phyloP scores from a whole-genome alignment of 768 basidiomycete species.

The Agrocybe praecox region DNA sequence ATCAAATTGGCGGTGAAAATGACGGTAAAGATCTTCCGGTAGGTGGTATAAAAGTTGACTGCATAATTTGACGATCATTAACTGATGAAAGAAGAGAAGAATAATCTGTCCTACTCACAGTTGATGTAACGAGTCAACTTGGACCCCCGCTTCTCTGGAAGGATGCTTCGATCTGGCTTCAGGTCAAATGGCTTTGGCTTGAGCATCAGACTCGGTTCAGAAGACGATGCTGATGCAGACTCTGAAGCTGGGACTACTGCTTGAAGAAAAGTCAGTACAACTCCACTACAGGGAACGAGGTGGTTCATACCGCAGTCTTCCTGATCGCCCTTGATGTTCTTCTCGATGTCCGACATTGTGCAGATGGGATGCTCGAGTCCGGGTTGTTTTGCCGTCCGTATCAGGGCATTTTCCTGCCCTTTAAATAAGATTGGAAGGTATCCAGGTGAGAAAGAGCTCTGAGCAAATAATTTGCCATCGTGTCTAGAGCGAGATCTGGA shows the following conservation, averaged over 20 bases:
- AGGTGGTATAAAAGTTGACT: constrained; percentile 39
- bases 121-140: constrained; percentile 12
- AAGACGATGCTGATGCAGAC: constrained; percentile 18
- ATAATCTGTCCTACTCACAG: constrained; percentile 33
- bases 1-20: constrained; percentile 54
- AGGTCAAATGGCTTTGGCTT: constrained; percentile 23
- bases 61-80: background rate
- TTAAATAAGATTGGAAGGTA: background rate
- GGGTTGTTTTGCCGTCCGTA: constrained; percentile 1
- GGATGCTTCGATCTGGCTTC: constrained; percentile 29
- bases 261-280: background rate
- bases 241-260: background rate
- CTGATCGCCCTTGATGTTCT: constrained; percentile 7
- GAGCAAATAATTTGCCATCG: background rate
- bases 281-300: no score
- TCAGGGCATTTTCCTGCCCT: background rate
- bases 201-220: constrained; percentile 17
- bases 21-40: constrained; percentile 55
- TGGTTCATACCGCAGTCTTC: constrained; percentile 7
- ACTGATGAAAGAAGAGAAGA: constrained; percentile 24
- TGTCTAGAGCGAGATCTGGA: no score
- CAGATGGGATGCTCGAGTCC: constrained; percentile 1
- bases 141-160: constrained; percentile 17
- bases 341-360: constrained; percentile 18
- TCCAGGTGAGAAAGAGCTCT: background rate